These are phyloP conservation scores for Forsythia suspensa DNA, from an alignment of 257 asterid species.

Conservation along the genomic window DNA sequence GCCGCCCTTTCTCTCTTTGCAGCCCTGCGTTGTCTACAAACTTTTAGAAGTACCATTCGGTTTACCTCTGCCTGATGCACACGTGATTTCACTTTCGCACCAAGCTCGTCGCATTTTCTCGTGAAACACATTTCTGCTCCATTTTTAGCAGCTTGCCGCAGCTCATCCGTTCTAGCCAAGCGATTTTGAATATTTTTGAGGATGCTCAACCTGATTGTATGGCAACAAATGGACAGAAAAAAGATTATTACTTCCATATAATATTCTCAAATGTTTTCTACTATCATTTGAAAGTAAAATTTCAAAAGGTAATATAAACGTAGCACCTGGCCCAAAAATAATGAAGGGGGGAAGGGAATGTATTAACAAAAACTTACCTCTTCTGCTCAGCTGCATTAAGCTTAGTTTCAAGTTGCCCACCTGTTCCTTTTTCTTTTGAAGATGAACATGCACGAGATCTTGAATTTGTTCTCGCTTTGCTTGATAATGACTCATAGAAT, in stretches of 20 bases:
- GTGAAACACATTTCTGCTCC: slow-evolving; percentile 27
- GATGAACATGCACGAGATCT: slow-evolving; percentile 17
- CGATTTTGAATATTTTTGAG: slow-evolving; percentile 31
- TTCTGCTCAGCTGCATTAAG: slow-evolving; percentile 39
- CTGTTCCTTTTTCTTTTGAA: slow-evolving; percentile 20
- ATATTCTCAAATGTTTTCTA: not conserved
- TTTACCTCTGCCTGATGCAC: slow-evolving; percentile 29
- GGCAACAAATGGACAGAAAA: not conserved
- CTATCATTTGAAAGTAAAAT: not conserved
- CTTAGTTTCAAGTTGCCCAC: slow-evolving; percentile 29
- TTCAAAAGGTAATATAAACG: not conserved
- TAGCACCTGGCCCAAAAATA: not conserved
- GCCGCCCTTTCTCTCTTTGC: slow-evolving; percentile 28
- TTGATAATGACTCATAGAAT: slow-evolving; percentile 32
- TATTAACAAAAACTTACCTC: slow-evolving; percentile 20
- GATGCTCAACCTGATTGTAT: slow-evolving; percentile 33
- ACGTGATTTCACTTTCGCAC: slow-evolving; percentile 27
- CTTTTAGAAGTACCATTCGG: slow-evolving; percentile 27
- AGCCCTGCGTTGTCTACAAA: slow-evolving; percentile 25
- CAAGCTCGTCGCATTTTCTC: slow-evolving; percentile 28
- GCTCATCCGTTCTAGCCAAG: slow-evolving; percentile 32
- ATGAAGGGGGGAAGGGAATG: not conserved
- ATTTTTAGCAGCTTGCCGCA: slow-evolving; percentile 33
- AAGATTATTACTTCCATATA: not conserved
- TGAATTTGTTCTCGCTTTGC: slow-evolving; percentile 26